Percentiles rank a stretch among this genome's conserved stretches.
phyloP scores from a whole-genome alignment of 163 green algal species.

The Scenedesmus sp. region DNA sequence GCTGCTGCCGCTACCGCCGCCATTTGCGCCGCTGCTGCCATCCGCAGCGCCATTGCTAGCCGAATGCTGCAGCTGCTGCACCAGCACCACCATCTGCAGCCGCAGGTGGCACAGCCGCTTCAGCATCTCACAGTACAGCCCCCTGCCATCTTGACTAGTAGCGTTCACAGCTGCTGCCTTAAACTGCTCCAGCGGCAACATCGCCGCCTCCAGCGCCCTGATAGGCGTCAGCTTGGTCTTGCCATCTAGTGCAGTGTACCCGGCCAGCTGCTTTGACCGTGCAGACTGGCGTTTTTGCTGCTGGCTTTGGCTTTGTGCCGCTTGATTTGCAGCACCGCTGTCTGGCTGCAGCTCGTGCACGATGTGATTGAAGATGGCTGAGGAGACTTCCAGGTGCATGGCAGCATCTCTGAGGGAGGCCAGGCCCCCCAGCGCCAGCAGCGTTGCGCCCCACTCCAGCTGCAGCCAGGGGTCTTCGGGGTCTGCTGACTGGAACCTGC shows the following conservation, averaged over 20 bases:
- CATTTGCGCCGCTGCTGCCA: background rate
- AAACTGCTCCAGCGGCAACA: slow-evolving; percentile 21
- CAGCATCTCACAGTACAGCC: slow-evolving; percentile 35
- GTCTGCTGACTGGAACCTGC: slow-evolving; percentile 68
- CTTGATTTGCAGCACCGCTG: background rate
- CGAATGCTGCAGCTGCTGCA: slow-evolving; percentile 23
- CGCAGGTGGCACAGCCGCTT: slow-evolving; percentile 47
- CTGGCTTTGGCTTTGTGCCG: background rate
- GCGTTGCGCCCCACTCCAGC: slow-evolving; percentile 71
- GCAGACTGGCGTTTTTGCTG: background rate
- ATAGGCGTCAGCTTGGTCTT: slow-evolving; percentile 11
- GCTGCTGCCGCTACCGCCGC: background rate
- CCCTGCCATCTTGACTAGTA: background rate
- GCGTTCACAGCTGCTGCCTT: background rate
- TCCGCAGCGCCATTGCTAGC: background rate
- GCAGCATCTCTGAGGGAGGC: slow-evolving; percentile 14
- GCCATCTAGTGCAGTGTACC: slow-evolving; percentile 10
- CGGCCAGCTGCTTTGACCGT: background rate
- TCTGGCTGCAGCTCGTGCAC: background rate
- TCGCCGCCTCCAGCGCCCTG: slow-evolving; percentile 13
- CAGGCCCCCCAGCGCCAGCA: slow-evolving; percentile 46
- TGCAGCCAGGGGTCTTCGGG: slow-evolving; percentile 80
- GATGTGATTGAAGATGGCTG: slow-evolving; percentile 30
- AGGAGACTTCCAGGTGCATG: slow-evolving; percentile 42
- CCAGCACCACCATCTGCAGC: slow-evolving; percentile 45